Evolutionary conservation across 768 basidiomycete species (phyloP).

Genomic region (Amanita polypyramis): DNA sequence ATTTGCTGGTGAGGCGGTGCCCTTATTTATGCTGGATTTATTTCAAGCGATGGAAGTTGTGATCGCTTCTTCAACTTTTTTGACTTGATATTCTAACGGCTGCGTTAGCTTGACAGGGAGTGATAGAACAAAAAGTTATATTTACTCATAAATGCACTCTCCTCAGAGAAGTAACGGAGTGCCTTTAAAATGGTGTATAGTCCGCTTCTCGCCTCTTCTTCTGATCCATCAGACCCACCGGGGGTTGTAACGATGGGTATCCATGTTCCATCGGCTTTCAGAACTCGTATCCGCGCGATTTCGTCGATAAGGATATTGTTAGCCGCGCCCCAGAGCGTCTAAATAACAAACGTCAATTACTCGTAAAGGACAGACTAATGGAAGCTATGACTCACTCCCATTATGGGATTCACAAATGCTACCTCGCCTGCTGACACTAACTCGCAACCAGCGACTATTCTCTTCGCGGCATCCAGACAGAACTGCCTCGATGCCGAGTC

Average conservation of each 20-base stretch:
- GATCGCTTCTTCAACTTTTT: constrained; percentile 32
- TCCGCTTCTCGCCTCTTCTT: constrained; percentile 31
- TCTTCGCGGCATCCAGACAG: constrained; percentile 32
- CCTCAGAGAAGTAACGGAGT: constrained; percentile 32
- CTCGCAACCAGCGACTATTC: constrained; percentile 23
- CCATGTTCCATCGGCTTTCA: constrained; percentile 18
- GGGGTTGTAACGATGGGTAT: constrained; percentile 10
- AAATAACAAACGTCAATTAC: constrained; percentile 6
- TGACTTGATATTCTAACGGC: constrained; percentile 30
- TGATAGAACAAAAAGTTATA: constrained; percentile 8
- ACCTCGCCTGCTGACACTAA: constrained; percentile 28
- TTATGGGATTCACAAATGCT: constrained; percentile 35
- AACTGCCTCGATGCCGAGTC: constrained; percentile 30
- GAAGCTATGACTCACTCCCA: constrained; percentile 35
- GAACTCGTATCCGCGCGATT: constrained; percentile 29
- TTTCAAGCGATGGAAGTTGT: constrained; percentile 1
- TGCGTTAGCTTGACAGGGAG: background rate
- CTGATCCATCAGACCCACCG: constrained; percentile 15
- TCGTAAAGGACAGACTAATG: constrained; percentile 7
- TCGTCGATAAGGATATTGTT: constrained; percentile 37
- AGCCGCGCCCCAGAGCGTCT: constrained; percentile 38
- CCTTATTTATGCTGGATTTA: background rate
- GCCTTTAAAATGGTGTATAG: constrained; percentile 29
- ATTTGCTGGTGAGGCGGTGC: constrained; percentile 1
- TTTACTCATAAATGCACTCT: constrained; percentile 36